These are phyloP conservation scores for Cryphonectria naterciae DNA, from an alignment of 2,329 filamentous ascomycete species.

Conservation along the genomic window DNA sequence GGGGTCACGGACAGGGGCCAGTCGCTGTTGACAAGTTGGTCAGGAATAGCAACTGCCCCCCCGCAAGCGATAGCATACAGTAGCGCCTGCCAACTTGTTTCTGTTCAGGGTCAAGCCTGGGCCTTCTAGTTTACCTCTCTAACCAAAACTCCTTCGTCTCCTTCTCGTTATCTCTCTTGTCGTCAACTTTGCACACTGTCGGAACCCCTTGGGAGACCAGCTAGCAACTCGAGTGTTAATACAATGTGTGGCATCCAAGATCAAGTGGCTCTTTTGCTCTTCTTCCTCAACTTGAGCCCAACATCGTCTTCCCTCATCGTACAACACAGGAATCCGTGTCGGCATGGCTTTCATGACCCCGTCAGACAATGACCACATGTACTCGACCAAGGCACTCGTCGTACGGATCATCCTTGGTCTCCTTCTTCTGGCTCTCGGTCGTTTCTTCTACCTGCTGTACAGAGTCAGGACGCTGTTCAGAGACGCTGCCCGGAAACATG, in stretches of 20 bases:
- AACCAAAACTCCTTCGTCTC: not conserved
- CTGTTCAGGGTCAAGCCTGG: not conserved
- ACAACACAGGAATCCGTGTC: too few relatives aligned
- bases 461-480: constrained; percentile 35
- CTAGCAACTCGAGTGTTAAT: too few relatives aligned
- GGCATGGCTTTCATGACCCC: not conserved
- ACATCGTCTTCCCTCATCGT: not conserved
- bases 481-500: constrained; percentile 33
- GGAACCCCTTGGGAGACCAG: too few relatives aligned
- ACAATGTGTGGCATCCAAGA: too few relatives aligned
- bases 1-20: not conserved
- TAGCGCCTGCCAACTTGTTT: too few relatives aligned
- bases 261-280: not conserved
- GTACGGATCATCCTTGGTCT: not conserved
- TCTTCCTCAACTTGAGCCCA: not conserved
- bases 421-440: constrained; percentile 22
- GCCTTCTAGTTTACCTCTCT: not conserved
- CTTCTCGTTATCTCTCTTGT: too few relatives aligned
- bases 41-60: not conserved
- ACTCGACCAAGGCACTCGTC: constrained; percentile 3
- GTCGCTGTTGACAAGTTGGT: not conserved
- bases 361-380: not conserved
- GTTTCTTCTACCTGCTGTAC: constrained; percentile 37
- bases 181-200: too few relatives aligned
- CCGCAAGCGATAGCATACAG: not conserved